Base-by-base conservation (phyloP, 371 early-diverging fungal genomes). In the Batkoa obscura region DNA sequence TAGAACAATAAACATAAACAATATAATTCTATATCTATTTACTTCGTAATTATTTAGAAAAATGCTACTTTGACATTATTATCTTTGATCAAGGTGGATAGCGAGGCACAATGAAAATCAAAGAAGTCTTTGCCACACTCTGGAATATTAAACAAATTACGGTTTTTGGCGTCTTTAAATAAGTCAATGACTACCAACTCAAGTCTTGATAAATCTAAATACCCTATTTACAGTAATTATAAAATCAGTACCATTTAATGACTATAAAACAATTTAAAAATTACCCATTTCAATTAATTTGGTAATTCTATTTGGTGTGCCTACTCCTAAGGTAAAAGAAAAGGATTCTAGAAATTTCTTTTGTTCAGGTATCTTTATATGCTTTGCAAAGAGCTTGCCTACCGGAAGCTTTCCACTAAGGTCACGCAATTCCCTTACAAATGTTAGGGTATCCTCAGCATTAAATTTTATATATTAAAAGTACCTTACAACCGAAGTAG, bases 361-460 rank as follows among this genome's bases (percentile, higher is more conserved):
- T 63, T 91, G 90, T 46, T 84, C 85, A 13, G 69, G 67, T 0
- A 88, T 66, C 63, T 90, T 90, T 62, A 90, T 67, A 61, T 91
- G 92, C 55, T 83, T 77, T 10, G 88, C 83, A 66, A 91, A 91
- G 39, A 89, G 66, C 66, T 91, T 91, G 13, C 77, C 82, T 23
- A 87, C 70, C 55, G 78, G 78, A 37, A 47, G 30, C 12, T 47
- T n/a, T 32, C 12, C 30, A n/a, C 48, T 23, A 23, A 32, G 23
- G 8, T 47, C 48, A 23, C 30, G 15, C 31, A 32, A 30, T 30
- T 10, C 9, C 48, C 9, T 32, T 47, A 41, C 31, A n/a, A 47
- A 47, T 9, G 4, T 47, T n/a, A 47, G 31, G 6, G 23, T 23
- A 23, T 23, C 23, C 23, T 23, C 23, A 23, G 23, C 23, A 23